Conservation (phyloP, 352 stramenopile species). For the Phytophthora hibernalis region DNA sequence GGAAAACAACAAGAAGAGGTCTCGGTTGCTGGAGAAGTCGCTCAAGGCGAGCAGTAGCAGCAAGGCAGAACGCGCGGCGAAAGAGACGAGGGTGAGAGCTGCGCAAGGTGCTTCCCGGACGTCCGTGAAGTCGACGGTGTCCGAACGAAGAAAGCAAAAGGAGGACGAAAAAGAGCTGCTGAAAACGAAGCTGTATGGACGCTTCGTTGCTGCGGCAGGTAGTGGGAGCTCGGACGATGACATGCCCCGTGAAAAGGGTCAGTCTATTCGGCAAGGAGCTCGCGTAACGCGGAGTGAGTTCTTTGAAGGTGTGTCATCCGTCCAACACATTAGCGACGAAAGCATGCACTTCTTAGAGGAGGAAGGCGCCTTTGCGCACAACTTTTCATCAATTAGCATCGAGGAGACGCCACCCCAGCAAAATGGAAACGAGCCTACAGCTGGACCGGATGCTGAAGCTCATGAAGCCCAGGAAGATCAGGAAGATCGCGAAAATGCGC, state of each 20-base stretch:
- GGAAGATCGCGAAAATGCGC: constrained; percentile 10
- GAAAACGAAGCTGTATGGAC: constrained; percentile 49
- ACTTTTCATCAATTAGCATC: constrained; percentile 57
- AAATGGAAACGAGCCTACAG: not conserved
- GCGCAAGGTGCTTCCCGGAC: not conserved
- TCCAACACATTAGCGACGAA: constrained; percentile 62
- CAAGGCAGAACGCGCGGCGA: constrained; percentile 20
- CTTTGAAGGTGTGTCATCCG: constrained; percentile 78
- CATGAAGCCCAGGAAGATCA: constrained; percentile 7
- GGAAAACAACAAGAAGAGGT: constrained; percentile 47
- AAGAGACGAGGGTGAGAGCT: constrained; percentile 10
- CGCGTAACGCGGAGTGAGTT: constrained; percentile 24
- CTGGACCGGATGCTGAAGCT: not conserved
- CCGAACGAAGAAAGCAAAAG: constrained; percentile 4
- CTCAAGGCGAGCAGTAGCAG: constrained; percentile 22
- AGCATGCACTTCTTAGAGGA: constrained; percentile 75
- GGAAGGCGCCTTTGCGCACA: constrained; percentile 45
- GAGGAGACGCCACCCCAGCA: constrained; percentile 29
- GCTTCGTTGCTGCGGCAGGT: constrained; percentile 36
- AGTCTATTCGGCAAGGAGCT: constrained; percentile 4
- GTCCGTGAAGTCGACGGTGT: constrained; percentile 1
- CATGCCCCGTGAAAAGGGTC: not conserved
- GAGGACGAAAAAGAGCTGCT: constrained; percentile 33
- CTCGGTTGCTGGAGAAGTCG: constrained; percentile 29
- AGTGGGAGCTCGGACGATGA: constrained; percentile 18